These are phyloP conservation scores for Phlebopus sp. DNA, from an alignment of 1,284 basidiomycete genomes.

Conservation along the genomic window DNA sequence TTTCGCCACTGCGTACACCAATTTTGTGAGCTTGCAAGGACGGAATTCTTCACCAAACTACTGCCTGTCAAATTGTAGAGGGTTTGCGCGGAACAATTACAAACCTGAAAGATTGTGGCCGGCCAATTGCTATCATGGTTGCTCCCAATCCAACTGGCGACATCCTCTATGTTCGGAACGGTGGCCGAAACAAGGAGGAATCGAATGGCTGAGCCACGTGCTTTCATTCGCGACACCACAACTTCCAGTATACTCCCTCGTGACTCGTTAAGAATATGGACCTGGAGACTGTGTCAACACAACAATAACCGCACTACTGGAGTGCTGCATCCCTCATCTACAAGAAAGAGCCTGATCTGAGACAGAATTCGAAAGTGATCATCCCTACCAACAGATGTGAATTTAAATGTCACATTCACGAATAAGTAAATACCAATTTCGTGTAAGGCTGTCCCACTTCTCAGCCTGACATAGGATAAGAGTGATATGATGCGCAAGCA, in stretches of 20 bases:
- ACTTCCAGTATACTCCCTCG: conserved; percentile 93
- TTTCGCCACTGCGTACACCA: conserved; percentile 63
- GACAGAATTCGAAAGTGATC: conserved; percentile 66
- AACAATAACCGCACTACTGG: not conserved
- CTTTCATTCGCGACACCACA: conserved; percentile 89
- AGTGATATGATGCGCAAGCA: conserved; percentile 1
- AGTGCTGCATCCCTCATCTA: conserved; percentile 74
- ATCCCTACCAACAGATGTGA: conserved; percentile 42
- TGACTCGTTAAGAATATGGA: conserved; percentile 88
- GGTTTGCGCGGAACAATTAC: conserved; percentile 3
- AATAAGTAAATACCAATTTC: conserved; percentile 57
- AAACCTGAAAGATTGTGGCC: conserved; percentile 74
- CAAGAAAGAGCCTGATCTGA: conserved; percentile 74
- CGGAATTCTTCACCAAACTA: conserved; percentile 92
- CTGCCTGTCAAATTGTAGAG: not conserved
- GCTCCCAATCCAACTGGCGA: conserved; percentile 86
- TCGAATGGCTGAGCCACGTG: conserved; percentile 64
- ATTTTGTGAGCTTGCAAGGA: conserved; percentile 76
- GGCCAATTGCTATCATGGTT: conserved; percentile 35
- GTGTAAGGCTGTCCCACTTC: conserved; percentile 91
- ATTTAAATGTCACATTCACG: conserved; percentile 6
- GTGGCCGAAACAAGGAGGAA: conserved; percentile 93
- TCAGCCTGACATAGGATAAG: conserved; percentile 61
- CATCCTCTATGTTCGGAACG: conserved; percentile 89
- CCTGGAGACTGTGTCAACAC: conserved; percentile 42